Evolutionary conservation across 2,329 filamentous ascomycete species (phyloP).

Genomic region (Blastomyces gilchristii): DNA sequence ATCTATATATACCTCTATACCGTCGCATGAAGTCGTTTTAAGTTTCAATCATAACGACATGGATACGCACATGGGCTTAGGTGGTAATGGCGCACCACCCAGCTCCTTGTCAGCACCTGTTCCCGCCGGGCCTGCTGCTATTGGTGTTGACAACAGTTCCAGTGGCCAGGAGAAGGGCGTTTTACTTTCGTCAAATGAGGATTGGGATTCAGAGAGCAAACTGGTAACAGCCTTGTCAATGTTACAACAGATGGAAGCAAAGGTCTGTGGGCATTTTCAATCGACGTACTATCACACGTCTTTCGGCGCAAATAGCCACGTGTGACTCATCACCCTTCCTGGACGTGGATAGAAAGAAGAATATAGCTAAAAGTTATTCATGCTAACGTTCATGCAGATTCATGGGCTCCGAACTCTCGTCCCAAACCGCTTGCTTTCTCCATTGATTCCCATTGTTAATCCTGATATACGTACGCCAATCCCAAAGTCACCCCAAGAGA

Average conservation of each 20-base stretch:
- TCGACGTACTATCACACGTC: neutral
- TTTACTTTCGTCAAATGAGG: conserved; percentile 4
- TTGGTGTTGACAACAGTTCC: neutral
- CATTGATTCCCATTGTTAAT: conserved; percentile 30
- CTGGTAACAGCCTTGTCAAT: conserved; percentile 33
- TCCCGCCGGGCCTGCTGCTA: neutral
- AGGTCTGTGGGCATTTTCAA: conserved; percentile 10
- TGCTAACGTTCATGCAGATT: conserved; percentile 23
- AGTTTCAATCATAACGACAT: neutral
- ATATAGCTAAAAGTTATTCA: conserved; percentile 10
- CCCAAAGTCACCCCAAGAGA: conserved; percentile 27
- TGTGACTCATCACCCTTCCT: neutral
- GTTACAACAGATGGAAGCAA: conserved; percentile 31
- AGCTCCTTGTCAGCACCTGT: neutral
- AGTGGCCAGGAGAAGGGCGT: neutral
- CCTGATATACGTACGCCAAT: conserved; percentile 19
- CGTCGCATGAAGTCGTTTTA: neutral
- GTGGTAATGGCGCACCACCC: neutral
- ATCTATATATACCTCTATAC: neutral
- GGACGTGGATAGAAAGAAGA: neutral
- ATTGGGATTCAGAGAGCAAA: conserved; percentile 28
- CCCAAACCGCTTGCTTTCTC: conserved; percentile 32
- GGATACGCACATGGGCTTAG: neutral
- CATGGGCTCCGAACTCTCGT: conserved; percentile 34
- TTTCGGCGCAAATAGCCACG: neutral